Base-by-base conservation (phyloP, 2,329 filamentous ascomycete genomes). In the Xylaria sp. region DNA sequence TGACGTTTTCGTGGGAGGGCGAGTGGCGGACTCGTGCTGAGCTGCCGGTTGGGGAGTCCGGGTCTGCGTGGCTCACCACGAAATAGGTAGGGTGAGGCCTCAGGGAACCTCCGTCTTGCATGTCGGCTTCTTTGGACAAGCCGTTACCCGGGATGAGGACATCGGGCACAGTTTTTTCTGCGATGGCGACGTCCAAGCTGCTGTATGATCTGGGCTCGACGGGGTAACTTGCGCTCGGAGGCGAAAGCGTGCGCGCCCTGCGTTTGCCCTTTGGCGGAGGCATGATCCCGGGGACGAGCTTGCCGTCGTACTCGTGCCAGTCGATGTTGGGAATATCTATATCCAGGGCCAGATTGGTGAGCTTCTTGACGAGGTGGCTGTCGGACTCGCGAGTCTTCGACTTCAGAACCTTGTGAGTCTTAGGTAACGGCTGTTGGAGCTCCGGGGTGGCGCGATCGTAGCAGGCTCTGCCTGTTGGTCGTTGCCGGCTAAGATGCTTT, bases 271-370 rank as follows among this genome's bases (percentile, higher is more conserved):
- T 23, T 2, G 65, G 65, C 4, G 65, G 57, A 0, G 63, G 25
- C 2, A 23, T 23, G 1, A 74, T 27, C 21, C 63, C 55, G 1
- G 75, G 71, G 4, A 72, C 69, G 5, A 27, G 51, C 32, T 50
- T 59, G 2, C 69, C 66, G 6, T 65, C 51, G 3, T 65, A 55
- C 18, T 73, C 71, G 10, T 65, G 16, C 25, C 66, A 71, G 2
- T 63, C 65, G 21, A 54, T 1, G 23, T 71, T 61, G 2, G 60
- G 50, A 40, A 72, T 60, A 2, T 58, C 27, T 0, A 69, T 48
- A 6, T 59, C 48, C 35, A 70, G 59, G 0, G 71, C 75, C 1
- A 16, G 5, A 23, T 71, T 44, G 8, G 68, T 72, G 2, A 75
- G 68, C 23, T 60, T 35, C 25, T 62, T 57, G 2, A 65, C 67